Conservation (phyloP, 2,329 filamentous ascomycete genomes). For the Cladosporium sp. region DNA sequence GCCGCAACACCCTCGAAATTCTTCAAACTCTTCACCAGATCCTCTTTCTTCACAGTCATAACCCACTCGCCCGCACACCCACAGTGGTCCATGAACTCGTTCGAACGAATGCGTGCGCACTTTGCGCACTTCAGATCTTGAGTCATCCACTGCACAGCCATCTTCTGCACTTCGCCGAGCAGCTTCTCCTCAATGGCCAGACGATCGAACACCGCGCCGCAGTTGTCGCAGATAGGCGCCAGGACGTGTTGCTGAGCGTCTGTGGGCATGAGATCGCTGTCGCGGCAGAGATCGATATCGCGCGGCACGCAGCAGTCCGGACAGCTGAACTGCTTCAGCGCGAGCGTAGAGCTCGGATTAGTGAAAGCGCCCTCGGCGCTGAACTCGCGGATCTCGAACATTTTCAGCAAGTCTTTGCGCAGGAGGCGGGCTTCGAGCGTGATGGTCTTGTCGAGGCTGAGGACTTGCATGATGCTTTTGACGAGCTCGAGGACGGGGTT, state of each 20-base stretch:
- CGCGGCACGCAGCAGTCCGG: slow-evolving; percentile 86
- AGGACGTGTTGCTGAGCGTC: slow-evolving; percentile 22
- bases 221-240: slow-evolving; percentile 64
- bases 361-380: slow-evolving; percentile 81
- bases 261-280: slow-evolving; percentile 71
- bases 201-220: slow-evolving; percentile 73
- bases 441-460: slow-evolving; percentile 87
- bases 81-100: slow-evolving; percentile 97
- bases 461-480: slow-evolving; percentile 88
- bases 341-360: slow-evolving; percentile 77
- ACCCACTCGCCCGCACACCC: slow-evolving; percentile 86
- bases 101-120: slow-evolving; percentile 65
- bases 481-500: slow-evolving; percentile 88
- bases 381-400: slow-evolving; percentile 96
- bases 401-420: slow-evolving; percentile 80
- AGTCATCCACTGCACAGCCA: slow-evolving; percentile 77
- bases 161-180: slow-evolving; percentile 71
- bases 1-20: slow-evolving; percentile 74
- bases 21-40: slow-evolving; percentile 63
- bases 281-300: slow-evolving; percentile 89
- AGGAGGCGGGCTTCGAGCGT: slow-evolving; percentile 83
- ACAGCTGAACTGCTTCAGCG: slow-evolving; percentile 76
- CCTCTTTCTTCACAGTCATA: slow-evolving; percentile 66
- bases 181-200: slow-evolving; percentile 81
- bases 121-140: slow-evolving; percentile 89